These are phyloP conservation scores for Populus tremula DNA, from an alignment of 345 rosid species.

Conservation along the genomic window DNA sequence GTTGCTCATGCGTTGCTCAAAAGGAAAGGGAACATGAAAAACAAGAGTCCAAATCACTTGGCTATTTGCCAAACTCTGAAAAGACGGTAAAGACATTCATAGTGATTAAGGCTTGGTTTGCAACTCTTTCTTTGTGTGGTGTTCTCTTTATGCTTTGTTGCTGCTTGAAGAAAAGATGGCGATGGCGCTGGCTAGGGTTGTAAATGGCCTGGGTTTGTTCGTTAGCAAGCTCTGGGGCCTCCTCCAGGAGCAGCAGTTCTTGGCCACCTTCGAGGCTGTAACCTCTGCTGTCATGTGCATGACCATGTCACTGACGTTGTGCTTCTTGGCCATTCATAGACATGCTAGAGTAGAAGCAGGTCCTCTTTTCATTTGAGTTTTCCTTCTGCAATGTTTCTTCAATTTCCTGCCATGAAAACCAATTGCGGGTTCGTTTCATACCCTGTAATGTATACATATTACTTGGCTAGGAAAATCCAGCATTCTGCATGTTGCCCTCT, in stretches of 20 bases:
- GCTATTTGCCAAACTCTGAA: background rate
- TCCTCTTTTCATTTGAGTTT: constrained; percentile 26
- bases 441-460: background rate
- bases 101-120: background rate
- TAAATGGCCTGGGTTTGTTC: constrained; percentile 31
- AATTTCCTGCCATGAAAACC: background rate
- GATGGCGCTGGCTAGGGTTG: constrained; percentile 30
- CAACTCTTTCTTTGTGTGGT: background rate
- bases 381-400: background rate
- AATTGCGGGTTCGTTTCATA: background rate
- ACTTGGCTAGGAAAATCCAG: background rate
- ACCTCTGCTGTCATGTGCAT: constrained; percentile 29
- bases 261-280: constrained; percentile 26
- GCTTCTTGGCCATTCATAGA: constrained; percentile 37
- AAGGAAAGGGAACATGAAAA: too few relatives aligned
- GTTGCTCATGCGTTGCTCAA: too few relatives aligned
- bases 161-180: constrained; percentile 28
- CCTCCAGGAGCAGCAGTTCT: constrained; percentile 36
- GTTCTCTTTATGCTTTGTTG: background rate
- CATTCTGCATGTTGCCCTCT: background rate
- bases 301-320: constrained; percentile 37
- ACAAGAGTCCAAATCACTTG: background rate
- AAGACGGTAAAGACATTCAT: background rate
- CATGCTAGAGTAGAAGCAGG: constrained; percentile 26
- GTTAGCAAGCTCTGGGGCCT: constrained; percentile 30